A percentile compares a stretch with the other conserved stretches of the same genome.
phyloP scores from a whole-genome alignment of 768 basidiomycete genomes.

The Boletales sp. region DNA sequence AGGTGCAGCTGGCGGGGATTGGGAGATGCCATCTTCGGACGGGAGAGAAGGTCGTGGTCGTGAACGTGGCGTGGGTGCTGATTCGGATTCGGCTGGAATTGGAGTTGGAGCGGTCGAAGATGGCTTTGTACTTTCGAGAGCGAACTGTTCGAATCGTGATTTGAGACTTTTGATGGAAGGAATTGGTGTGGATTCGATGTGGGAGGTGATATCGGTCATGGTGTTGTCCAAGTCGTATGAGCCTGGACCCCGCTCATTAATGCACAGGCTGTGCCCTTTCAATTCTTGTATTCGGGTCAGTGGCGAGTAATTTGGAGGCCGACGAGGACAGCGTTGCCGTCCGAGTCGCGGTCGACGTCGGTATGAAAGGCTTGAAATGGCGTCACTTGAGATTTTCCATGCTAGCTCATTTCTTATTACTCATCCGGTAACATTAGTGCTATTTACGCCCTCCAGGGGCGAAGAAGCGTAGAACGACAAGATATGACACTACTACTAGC shows the following conservation, averaged over 20 bases:
- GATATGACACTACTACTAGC: neutral
- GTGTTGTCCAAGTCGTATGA: neutral
- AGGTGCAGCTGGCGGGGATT: slow-evolving; percentile 18
- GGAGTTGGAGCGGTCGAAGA: neutral
- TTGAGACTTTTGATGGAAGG: slow-evolving; percentile 67
- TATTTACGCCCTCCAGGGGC: neutral
- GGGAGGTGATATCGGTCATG: slow-evolving; percentile 18
- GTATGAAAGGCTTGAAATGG: slow-evolving; percentile 2
- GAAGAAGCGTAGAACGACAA: too few relatives aligned
- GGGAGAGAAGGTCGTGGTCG: slow-evolving; percentile 36
- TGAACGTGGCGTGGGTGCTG: slow-evolving; percentile 36
- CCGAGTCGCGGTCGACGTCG: slow-evolving; percentile 8
- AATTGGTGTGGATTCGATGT: slow-evolving; percentile 51
- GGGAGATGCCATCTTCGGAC: slow-evolving; percentile 16
- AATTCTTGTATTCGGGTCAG: neutral
- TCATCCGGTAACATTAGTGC: neutral
- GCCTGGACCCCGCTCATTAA: neutral
- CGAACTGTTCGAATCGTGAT: slow-evolving; percentile 69
- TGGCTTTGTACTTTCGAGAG: slow-evolving; percentile 35
- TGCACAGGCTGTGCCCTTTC: slow-evolving; percentile 6
- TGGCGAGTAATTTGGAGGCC: neutral
- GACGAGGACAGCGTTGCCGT: slow-evolving; percentile 1
- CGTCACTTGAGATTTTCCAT: slow-evolving; percentile 1
- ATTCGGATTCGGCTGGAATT: slow-evolving; percentile 27
- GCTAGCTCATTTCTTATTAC: neutral